Base-by-base conservation (phyloP, 139 green algal genomes). In the Chlorella sp. region DNA sequence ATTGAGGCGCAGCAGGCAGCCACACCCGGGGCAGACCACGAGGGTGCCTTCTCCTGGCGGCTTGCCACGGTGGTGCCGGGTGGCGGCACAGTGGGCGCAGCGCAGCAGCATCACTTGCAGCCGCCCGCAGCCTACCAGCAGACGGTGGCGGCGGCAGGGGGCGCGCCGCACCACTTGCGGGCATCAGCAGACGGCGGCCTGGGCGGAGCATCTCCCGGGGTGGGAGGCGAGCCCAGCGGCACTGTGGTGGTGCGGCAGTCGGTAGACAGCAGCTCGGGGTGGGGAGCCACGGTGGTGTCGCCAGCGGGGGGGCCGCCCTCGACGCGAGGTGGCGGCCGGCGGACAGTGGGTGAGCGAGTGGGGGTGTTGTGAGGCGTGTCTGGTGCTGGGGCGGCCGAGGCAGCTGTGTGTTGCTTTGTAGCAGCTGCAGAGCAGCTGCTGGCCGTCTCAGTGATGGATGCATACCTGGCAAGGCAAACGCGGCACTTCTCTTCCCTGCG, bases 211-310 rank as follows among this genome's bases (percentile, higher is more conserved):
- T 32, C 62, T 9, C 60, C 43, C 70, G 69, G 48, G 44, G 40
- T 51, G 48, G 51, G 43, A 6, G 60, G 40, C n/a, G 62, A 81
- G 32, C 48, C 44, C 36, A 80, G 84, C 86, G 76, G 86, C 41
- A 90, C 86, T 6, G n/a, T 90, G 51, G 68, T 90, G 30, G 83
- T 90, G 77, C 70, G 65, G 13, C 78, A 78, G 36, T 51, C 73
- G 13, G 41, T 69, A 38, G 62, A 77, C 46, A 68, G 60, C 38
- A 38, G 26, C 41, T 34, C 38, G 0, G 64, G 30, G 1, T 76
- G 79, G 79, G 79, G 79, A 19, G 44, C 11, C 79, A 84, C 44
- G 0, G 44, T 84, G 32, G 32, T 34, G 43, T 76, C 77, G 22
- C 40, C 60, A 11, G 38, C 38, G 6, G 70, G 38, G 11, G 36